Evolutionary conservation across 2,329 filamentous ascomycete genomes (phyloP), one percentile per base, ranked within the genome.

Genomic region (Trichothecium roseum): DNA sequence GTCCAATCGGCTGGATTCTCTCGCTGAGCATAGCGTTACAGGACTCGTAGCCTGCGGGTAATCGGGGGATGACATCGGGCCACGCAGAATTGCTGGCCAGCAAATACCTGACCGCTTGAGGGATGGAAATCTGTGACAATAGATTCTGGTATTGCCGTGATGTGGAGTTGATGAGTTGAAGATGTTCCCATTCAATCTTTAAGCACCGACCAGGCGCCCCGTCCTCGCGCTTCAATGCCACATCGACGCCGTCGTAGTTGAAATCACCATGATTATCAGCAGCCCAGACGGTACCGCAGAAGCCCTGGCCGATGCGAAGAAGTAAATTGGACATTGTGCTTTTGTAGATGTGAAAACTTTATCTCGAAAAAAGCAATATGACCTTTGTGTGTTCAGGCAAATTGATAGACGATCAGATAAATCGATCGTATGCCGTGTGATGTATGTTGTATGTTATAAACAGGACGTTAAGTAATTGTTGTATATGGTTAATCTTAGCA

Each of bases 11-110:
- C 8, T 34, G 40, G 18, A 47, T 49, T 7, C 40, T 35, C 32
- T 50, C 42, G 4, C 36, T 41, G 9, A 47, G 20, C 5, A 49
- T 40, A 15, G 41, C 40, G 22, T 46, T 43, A 31, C 42, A 45
- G 1, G 42, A 13, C 6, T 30, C 34, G 32, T 39, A 45, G 10
- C 28, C 37, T 4, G 16, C 5, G 2, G 45, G 42, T 9, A 49
- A 37, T 7, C 31, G 37, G 12, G 35, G 20, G 9, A 44, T 32
- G 13, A 42, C 31, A 9, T 9, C 9, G 14, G 31, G 12, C 42
- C 41, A 37, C 9, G n/a, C 14, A 32, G 31, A 3, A 5, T 35
- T 29, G 9, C 28, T n/a, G 8, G 16, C 10, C 2, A 29, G n/a
- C n/a, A 29, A n/a, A 5, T 20, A 18, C 14, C 10, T n/a, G 3